Base-by-base conservation (phyloP, 2,329 filamentous ascomycete genomes). In the Fusarium acutatum region DNA sequence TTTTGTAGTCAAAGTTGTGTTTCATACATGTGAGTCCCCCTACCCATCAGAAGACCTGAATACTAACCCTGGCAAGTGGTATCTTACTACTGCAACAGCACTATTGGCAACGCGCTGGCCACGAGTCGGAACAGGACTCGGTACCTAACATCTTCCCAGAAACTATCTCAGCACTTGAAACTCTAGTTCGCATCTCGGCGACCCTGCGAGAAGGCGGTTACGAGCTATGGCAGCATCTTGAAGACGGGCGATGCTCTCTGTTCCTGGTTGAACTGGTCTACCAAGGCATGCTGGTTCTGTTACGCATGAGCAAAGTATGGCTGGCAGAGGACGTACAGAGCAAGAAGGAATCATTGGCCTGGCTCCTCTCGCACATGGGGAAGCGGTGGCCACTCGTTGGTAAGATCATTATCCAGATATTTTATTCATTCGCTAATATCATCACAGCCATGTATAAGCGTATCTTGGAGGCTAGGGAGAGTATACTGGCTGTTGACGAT, bases 391-490 rank as follows among this genome's bases (percentile, higher is more conserved):
- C 57, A 37, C 43, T 60, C 11, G 6, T 46, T 11, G 40, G 54
- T 58, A 58, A n/a, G 54, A 28, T 9, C 10, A 37, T 6, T 3
- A 1, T 17, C 3, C 3, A 37, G 3, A 26, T 52, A 8, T 9
- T 17, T 9, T 7, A 7, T 9, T 13, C 8, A 2, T 11, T 15
- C 0, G 15, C 49, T 26, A 26, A 52, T 22, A 0, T 1, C 9
- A 4, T 4, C 18, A 4, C 7, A 53, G 50, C 18, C 4, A 24
- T 53, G 2, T 37, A 53, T 18, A 28, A 28, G 7, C 32, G 32
- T 7, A 38, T 38, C 4, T 6, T 53, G 2, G 50, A 53, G 5
- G 34, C 50, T 12, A 53, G 34, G 24, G 34, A 53, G 14, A 53
- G 34, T n/a, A 5, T 53, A 10, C 20, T 53, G 3, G 34, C 18